Evolutionary conservation across 176 grass and related monocot genomes (phyloP).

Genomic region (Rhynchospora tenuis): DNA sequence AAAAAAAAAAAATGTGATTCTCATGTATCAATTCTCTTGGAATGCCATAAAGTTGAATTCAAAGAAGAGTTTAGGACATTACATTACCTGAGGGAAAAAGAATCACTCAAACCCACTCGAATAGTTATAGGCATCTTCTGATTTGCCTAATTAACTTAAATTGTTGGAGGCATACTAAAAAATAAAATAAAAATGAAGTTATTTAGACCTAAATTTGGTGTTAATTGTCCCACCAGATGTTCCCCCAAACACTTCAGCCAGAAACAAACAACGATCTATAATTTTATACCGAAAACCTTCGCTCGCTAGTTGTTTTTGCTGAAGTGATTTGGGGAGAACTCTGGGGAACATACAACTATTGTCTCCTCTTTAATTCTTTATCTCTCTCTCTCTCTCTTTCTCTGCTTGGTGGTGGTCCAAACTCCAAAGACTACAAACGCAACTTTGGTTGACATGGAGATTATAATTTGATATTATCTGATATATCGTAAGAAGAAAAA

Average conservation of each 20-base stretch:
- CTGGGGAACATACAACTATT: neutral
- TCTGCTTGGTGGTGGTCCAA: neutral
- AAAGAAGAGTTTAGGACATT: too few species aligned
- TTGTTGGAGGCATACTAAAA: too few species aligned
- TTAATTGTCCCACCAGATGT: neutral
- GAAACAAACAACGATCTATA: neutral
- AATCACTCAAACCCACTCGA: too few species aligned
- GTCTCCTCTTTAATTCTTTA: neutral
- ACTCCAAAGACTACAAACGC: neutral
- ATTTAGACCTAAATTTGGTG: neutral
- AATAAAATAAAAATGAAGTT: neutral
- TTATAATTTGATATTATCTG: neutral
- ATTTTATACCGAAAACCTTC: neutral
- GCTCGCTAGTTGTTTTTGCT: neutral
- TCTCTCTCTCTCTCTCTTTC: neutral
- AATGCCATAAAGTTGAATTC: too few species aligned
- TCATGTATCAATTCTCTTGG: too few species aligned
- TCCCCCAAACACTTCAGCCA: neutral
- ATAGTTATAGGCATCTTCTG: too few species aligned
- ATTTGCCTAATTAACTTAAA: too few species aligned
- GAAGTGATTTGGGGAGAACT: constrained; percentile 1
- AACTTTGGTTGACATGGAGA: neutral
- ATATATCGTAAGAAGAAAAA: neutral
- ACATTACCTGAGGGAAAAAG: too few species aligned
- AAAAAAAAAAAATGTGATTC: too few species aligned